Conservation (phyloP, 2,329 filamentous ascomycete genomes). For the Didymella exigua region DNA sequence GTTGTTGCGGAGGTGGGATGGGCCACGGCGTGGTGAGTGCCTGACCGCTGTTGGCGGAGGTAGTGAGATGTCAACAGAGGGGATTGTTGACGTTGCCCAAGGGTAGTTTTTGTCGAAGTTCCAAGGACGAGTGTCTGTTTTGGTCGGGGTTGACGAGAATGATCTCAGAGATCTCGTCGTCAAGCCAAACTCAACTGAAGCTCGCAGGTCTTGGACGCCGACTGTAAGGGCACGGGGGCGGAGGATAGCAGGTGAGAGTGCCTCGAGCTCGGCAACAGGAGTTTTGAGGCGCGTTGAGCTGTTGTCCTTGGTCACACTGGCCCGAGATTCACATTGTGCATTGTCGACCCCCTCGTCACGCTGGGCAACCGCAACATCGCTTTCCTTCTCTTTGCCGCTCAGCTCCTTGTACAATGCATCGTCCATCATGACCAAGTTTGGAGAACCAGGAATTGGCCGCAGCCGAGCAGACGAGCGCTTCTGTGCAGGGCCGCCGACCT, state of each 20-base stretch:
- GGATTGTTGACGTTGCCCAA: constrained; percentile 48
- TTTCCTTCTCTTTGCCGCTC: constrained; percentile 28
- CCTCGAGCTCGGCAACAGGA: constrained; percentile 32
- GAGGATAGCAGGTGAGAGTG: constrained; percentile 29
- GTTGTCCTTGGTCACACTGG: constrained; percentile 17
- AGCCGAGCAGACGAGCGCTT: constrained; percentile 45
- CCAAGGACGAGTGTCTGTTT: constrained; percentile 52
- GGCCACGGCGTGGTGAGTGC: constrained; percentile 37
- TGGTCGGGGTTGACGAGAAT: constrained; percentile 30
- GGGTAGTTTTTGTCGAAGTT: constrained; percentile 56
- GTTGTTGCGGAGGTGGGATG: constrained; percentile 39
- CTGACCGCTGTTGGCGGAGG: constrained; percentile 39
- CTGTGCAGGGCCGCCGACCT: constrained; percentile 34
- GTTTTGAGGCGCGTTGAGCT: constrained; percentile 24
- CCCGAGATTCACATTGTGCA: constrained; percentile 19
- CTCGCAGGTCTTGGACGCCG: constrained; percentile 22
- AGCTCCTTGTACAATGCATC: constrained; percentile 44
- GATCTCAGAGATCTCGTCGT: constrained; percentile 37
- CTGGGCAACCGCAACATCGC: constrained; percentile 5
- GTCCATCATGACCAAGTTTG: constrained; percentile 41
- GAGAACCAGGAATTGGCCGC: constrained; percentile 41
- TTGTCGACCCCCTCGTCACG: constrained; percentile 11
- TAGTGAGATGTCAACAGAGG: constrained; percentile 50
- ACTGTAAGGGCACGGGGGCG: constrained; percentile 34
- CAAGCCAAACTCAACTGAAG: constrained; percentile 28